These are phyloP conservation scores for Podaxis pistillaris DNA, from an alignment of 768 basidiomycete species.

Conservation along the genomic window DNA sequence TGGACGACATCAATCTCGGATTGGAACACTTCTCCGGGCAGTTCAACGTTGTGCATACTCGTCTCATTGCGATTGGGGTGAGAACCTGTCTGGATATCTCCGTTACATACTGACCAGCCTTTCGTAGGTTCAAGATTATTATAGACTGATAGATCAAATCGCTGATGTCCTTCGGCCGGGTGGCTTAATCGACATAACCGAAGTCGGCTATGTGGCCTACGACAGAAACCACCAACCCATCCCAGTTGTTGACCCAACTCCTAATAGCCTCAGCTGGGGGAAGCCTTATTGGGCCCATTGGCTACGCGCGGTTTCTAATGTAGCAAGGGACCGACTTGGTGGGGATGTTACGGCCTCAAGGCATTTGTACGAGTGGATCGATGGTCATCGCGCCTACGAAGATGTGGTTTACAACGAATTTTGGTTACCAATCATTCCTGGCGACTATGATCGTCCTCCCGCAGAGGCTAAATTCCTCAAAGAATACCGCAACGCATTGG, in stretches of 20 bases:
- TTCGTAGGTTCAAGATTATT: conserved; percentile 66
- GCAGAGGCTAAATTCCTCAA: conserved; percentile 35
- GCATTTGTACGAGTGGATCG: conserved; percentile 41
- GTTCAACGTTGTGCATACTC: conserved; percentile 74
- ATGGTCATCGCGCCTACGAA: conserved; percentile 54
- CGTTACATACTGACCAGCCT: conserved; percentile 16
- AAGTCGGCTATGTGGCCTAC: conserved; percentile 70
- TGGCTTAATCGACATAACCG: conserved; percentile 63
- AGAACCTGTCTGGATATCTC: conserved; percentile 26
- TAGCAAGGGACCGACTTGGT: conserved; percentile 8
- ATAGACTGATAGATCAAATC: conserved; percentile 62
- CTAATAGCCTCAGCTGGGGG: neutral
- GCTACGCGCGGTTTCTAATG: conserved; percentile 3
- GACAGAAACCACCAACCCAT: conserved; percentile 38
- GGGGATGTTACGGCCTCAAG: conserved; percentile 40
- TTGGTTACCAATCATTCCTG: conserved; percentile 60
- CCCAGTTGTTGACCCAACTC: neutral
- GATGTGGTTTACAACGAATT: conserved; percentile 55
- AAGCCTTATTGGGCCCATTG: conserved; percentile 12
- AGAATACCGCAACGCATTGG: conserved; percentile 37
- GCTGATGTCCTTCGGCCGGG: conserved; percentile 64
- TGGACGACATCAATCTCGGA: conserved; percentile 84
- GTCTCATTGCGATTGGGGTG: conserved; percentile 72
- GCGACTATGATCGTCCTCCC: conserved; percentile 43
- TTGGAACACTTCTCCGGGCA: conserved; percentile 79